Conservation (phyloP, 805 yeast species). For the Sungouiozyma ichnusensis region DNA sequence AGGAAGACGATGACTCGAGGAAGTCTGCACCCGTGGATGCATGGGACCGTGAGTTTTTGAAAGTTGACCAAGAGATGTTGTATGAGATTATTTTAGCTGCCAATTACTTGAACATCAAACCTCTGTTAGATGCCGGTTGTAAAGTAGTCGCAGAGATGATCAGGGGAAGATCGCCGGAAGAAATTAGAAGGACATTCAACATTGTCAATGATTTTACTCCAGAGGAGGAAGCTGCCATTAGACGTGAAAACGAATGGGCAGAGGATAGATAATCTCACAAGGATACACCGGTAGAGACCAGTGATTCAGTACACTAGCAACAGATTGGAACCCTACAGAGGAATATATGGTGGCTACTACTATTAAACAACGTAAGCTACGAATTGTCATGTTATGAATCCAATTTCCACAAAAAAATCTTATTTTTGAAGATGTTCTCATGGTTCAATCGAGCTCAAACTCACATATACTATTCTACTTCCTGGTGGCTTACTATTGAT, state of each 20-base stretch:
- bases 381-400: no score
- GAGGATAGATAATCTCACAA: constrained; percentile 49
- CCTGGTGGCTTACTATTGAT: neutral
- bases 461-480: neutral
- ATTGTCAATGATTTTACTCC: constrained; percentile 77
- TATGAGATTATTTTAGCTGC: constrained; percentile 78
- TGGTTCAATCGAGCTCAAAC: neutral
- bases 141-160: constrained; percentile 79
- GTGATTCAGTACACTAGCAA: no score
- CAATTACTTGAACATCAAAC: constrained; percentile 65
- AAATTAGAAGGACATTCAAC: constrained; percentile 68
- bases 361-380: no score
- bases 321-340: no score
- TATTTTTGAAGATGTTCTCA: no score
- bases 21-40: constrained; percentile 88
- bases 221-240: constrained; percentile 80
- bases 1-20: constrained; percentile 73
- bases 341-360: no score
- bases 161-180: constrained; percentile 70
- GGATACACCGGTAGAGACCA: no score
- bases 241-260: constrained; percentile 86
- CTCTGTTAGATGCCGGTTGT: constrained; percentile 68
- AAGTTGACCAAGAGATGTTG: constrained; percentile 86
- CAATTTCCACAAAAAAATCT: no score
- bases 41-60: constrained; percentile 91